Conservation (phyloP, 108 stramenopile species). For the Conticribra weissflogii region DNA sequence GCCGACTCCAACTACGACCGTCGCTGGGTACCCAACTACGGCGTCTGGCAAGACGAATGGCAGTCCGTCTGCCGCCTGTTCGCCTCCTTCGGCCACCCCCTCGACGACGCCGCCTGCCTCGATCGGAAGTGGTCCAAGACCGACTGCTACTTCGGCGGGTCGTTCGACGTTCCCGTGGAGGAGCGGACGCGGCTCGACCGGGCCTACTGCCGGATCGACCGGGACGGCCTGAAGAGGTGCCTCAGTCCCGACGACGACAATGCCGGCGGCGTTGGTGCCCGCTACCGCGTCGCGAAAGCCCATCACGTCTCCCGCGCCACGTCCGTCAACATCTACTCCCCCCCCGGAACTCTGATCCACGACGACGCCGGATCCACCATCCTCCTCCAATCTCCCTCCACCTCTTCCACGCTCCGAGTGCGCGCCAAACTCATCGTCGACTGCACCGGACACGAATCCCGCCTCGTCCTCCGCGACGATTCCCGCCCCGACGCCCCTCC, state of each 20-base stretch:
- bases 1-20: slow-evolving; percentile 81
- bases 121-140: slow-evolving; percentile 85
- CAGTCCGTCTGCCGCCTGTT: slow-evolving; percentile 54
- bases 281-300: slow-evolving; percentile 60
- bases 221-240: slow-evolving; percentile 60
- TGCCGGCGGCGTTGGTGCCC: slow-evolving; percentile 21
- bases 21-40: slow-evolving; percentile 90
- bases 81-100: slow-evolving; percentile 29
- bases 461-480: slow-evolving; percentile 80
- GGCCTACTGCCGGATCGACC: slow-evolving; percentile 86
- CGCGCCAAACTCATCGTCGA: slow-evolving; percentile 88
- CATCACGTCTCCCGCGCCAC: slow-evolving; percentile 76
- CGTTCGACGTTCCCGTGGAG: slow-evolving; percentile 79
- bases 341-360: slow-evolving; percentile 67
- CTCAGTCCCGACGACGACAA: slow-evolving; percentile 53
- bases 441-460: slow-evolving; percentile 91
- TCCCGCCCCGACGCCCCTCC: slow-evolving; percentile 47
- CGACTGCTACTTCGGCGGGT: slow-evolving; percentile 94
- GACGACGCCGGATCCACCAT: slow-evolving; percentile 70
- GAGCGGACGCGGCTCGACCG: slow-evolving; percentile 75
- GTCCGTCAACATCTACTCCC: slow-evolving; percentile 78
- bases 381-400: slow-evolving; percentile 51
- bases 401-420: slow-evolving; percentile 64
- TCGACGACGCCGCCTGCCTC: slow-evolving; percentile 47
- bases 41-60: slow-evolving; percentile 97